Base-by-base conservation (phyloP, 495 filamentous ascomycete genomes). In the Aeminium ludgeri region DNA sequence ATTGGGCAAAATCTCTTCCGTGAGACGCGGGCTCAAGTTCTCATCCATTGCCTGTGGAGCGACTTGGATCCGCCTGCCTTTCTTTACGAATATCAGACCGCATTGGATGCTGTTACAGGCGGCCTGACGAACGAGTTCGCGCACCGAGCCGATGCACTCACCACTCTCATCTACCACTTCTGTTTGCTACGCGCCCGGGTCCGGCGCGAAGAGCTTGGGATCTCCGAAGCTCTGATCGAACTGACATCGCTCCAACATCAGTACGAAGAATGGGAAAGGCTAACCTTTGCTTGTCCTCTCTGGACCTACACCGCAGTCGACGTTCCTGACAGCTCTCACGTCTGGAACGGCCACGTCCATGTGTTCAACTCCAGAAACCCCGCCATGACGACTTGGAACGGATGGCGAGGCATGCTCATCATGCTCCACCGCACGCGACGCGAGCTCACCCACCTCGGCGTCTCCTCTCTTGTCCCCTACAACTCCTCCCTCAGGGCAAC, bases 291-390 rank as follows among this genome's bases (percentile, higher is more conserved):
- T 8, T 25, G 23, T 13, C 18, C 18, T 5, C 1, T 15, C 11
- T 51, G 44, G 43, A 39, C 16, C 29, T 51, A 38, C 18, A 27
- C 11, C 18, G 44, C 34, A 6, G 15, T 36, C 1, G 44, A 51
- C 20, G 48, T 51, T 3, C 10, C 28, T 6, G 48, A 51, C n/a
- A 30, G 18, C 4, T 36, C 46, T 1, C 25, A 51, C 40, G 30
- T 51, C 16, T 51, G 48, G 48, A 45, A 51, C 35, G 48, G 48
- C 16, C 20, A 36, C 12, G 44, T 51, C 15, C 43, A 43, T 17
- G 10, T 23, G 10, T 51, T 34, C 41, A 5, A 25, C 23, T 25
- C 23, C 4, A 3, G 23, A 3, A 25, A 25, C 23, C 23, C 23
- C 4, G 23, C 23, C 23, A 25, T 25, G 23, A 4, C n/a, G 10